These are phyloP conservation scores for Tuber melanosporum DNA, from an alignment of 495 filamentous ascomycete genomes.

Conservation along the genomic window DNA sequence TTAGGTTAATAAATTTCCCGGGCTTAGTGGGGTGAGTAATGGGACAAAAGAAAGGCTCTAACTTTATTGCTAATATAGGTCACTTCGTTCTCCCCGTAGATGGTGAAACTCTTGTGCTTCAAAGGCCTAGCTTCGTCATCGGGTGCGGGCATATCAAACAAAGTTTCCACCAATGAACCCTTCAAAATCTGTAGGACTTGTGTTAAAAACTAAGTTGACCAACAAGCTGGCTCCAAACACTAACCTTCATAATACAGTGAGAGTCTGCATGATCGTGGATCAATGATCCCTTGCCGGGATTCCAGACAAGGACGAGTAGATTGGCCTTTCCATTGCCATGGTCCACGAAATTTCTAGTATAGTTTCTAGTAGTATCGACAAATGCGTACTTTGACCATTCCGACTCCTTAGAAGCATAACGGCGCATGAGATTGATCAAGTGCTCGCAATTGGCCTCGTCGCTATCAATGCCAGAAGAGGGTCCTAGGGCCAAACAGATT, in stretches of 20 bases:
- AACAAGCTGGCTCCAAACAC: not conserved
- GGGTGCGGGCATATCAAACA: constrained; percentile 66
- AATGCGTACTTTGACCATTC: constrained; percentile 72
- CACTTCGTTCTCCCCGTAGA: constrained; percentile 58
- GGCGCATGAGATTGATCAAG: constrained; percentile 61
- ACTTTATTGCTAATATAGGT: constrained; percentile 77
- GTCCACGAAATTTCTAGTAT: constrained; percentile 85
- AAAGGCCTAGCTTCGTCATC: constrained; percentile 50
- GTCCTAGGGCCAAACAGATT: constrained; percentile 64
- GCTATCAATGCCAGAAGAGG: constrained; percentile 71
- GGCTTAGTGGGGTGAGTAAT: not conserved
- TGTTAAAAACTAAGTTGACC: not conserved
- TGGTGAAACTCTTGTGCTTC: constrained; percentile 50
- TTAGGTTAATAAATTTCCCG: not conserved
- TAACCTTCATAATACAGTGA: constrained; percentile 64
- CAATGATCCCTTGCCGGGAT: constrained; percentile 65
- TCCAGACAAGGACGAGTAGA: constrained; percentile 86
- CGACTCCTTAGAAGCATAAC: constrained; percentile 57
- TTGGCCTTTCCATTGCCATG: constrained; percentile 89
- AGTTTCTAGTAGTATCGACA: constrained; percentile 56
- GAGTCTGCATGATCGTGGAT: constrained; percentile 87
- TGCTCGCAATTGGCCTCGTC: constrained; percentile 67
- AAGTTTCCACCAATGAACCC: constrained; percentile 69
- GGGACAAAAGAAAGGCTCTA: constrained; percentile 15
- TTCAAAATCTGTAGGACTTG: constrained; percentile 55